Evolutionary conservation across 805 yeast species (phyloP), one percentile per base, ranked within the genome.

Genomic region (Grigorovia transvaalensis): DNA sequence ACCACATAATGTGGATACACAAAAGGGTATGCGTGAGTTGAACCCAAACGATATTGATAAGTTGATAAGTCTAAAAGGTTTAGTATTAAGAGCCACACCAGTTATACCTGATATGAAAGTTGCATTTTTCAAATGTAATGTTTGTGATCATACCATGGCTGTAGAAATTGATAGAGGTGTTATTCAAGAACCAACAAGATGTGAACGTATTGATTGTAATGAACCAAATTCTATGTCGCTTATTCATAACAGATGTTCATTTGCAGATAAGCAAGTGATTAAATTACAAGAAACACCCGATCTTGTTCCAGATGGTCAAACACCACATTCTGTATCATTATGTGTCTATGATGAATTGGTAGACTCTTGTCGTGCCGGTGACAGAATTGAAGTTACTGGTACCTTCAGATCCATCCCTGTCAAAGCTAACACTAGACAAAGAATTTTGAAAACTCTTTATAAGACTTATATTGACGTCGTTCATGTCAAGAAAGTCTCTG

Each of bases 101-200:
- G 81, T 93, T 41, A 88, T 93, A 49, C 99, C 99, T 12, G 99
- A 93, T 67, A 93, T 93, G 99, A 90, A 89, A 65, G 88, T 85
- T 47, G 97, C 98, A 0, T 91, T 91, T 63, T 93, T 93, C 79
- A 86, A 83, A 70, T 93, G 99, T 71, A 85, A 81, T 54, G 95
- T 93, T 19, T 93, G 99, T 71, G 91, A 86, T 57, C 98, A 93
- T 69, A 86, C 96, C 0, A 79, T 84, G 46, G 86, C 85, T 0
- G 95, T 90, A 17, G 96, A 88, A 64, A 88, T 91, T 59, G 98
- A 91, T 68, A 76, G 98, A 57, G 99, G 99, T 47, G 82, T 86
- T 12, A 91, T 93, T 56, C 84, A 88, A 53, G 99, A 93, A 69
- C 99, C 99, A 9, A 76, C 88, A 0, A 78, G 81, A 61, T 93